These are phyloP conservation scores for Gnomoniopsis sp. DNA, from an alignment of 2,329 filamentous ascomycete species.

Conservation along the genomic window DNA sequence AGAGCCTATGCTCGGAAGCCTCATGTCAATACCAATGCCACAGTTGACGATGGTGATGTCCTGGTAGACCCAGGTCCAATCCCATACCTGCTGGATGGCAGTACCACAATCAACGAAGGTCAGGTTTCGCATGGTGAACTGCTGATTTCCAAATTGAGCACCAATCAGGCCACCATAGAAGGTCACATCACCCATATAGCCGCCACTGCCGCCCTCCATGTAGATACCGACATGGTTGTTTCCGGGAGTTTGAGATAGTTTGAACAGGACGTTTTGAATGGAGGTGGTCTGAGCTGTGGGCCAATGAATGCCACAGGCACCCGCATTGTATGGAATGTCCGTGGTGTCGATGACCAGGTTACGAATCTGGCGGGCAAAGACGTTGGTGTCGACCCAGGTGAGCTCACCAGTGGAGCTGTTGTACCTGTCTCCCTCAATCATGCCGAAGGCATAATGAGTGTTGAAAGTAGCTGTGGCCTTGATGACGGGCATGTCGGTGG, in stretches of 20 bases:
- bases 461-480: slow-evolving; percentile 48
- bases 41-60: slow-evolving; percentile 60
- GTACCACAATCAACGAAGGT: slow-evolving; percentile 62
- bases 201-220: slow-evolving; percentile 63
- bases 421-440: slow-evolving; percentile 48
- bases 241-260: slow-evolving; percentile 40
- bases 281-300: slow-evolving; percentile 64
- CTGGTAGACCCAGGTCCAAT: slow-evolving; percentile 75
- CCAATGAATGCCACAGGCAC: slow-evolving; percentile 61
- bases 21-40: slow-evolving; percentile 64
- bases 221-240: slow-evolving; percentile 56
- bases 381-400: slow-evolving; percentile 54
- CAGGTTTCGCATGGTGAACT: slow-evolving; percentile 67
- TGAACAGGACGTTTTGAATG: slow-evolving; percentile 57
- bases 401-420: slow-evolving; percentile 31
- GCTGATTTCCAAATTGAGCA: slow-evolving; percentile 58
- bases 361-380: slow-evolving; percentile 57
- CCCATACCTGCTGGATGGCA: slow-evolving; percentile 69
- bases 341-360: slow-evolving; percentile 58
- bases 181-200: slow-evolving; percentile 64
- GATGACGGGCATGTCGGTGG: slow-evolving; percentile 53
- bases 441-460: slow-evolving; percentile 31
- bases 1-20: slow-evolving; percentile 64
- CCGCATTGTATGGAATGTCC: slow-evolving; percentile 39
- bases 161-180: slow-evolving; percentile 69